A percentile compares a stretch with the other conserved stretches of the same genome.
Conservation (phyloP, 2,329 filamentous ascomycete genomes). For the Fusarium musae region DNA sequence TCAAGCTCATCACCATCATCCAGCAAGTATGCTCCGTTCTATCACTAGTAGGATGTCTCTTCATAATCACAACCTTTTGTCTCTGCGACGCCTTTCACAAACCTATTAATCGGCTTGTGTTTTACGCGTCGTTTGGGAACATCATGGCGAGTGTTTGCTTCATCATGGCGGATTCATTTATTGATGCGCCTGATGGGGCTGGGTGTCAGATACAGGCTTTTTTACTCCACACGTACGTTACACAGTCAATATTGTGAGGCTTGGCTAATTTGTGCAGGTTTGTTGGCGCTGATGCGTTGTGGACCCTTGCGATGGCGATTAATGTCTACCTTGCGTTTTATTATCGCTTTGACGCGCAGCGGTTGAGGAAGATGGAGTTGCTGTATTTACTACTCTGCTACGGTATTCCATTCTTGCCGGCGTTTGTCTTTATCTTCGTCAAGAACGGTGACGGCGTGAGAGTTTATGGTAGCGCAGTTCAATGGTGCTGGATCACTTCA, state of each 20-base stretch:
- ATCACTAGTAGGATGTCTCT: conserved; percentile 3
- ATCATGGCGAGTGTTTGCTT: conserved; percentile 18
- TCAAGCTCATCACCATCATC: conserved; percentile 10
- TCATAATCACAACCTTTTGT: background rate
- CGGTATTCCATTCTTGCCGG: background rate
- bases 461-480: background rate
- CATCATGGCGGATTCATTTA: conserved; percentile 7
- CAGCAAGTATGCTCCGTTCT: conserved; percentile 9
- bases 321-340: conserved; percentile 15
- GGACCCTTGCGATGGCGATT: conserved; percentile 14
- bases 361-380: background rate
- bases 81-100: conserved; percentile 8
- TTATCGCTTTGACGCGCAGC: background rate
- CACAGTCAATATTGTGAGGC: too few species aligned
- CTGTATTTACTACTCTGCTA: background rate
- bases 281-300: conserved; percentile 4
- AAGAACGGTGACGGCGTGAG: background rate
- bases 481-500: conserved; percentile 5
- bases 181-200: background rate
- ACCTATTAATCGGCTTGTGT: background rate
- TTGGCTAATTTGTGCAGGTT: background rate
- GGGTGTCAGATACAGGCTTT: conserved; percentile 3
- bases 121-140: conserved; percentile 8
- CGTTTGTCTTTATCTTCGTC: background rate
- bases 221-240: background rate